These are phyloP conservation scores for Cyclanthera cordifolia DNA, from an alignment of 306 rosid species.

Conservation along the genomic window DNA sequence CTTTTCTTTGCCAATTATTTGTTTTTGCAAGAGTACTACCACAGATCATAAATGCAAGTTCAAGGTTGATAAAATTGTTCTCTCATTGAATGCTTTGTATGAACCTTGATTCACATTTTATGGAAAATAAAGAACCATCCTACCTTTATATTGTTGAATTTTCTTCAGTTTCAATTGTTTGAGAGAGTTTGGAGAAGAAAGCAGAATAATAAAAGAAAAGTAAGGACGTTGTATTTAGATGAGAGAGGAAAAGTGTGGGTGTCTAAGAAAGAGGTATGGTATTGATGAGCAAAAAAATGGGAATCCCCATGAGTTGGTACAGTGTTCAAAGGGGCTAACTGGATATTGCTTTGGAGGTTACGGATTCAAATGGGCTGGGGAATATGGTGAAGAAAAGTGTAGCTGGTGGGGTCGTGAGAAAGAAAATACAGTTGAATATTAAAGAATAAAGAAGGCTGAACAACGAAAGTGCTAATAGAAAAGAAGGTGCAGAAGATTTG, in stretches of 20 bases:
- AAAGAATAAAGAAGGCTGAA: neutral
- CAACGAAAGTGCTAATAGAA: neutral
- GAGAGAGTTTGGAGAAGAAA: too few relatives aligned
- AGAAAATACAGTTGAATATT: neutral
- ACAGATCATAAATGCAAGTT: neutral
- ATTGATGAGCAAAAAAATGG: neutral
- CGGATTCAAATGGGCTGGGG: neutral
- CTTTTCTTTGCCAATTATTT: neutral
- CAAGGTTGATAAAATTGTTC: neutral
- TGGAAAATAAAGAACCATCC: neutral
- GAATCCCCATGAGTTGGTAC: neutral
- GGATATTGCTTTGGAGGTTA: neutral
- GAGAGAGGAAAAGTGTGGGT: neutral
- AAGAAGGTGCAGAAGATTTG: neutral
- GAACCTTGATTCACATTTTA: neutral
- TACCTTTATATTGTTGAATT: neutral
- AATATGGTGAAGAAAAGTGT: neutral
- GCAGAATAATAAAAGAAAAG: too few relatives aligned
- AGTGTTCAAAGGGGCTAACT: neutral
- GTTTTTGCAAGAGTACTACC: neutral
- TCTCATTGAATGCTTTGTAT: neutral
- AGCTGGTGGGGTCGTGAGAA: neutral
- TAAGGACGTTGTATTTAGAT: neutral
- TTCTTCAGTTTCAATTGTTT: too few relatives aligned
- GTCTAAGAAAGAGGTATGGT: neutral